A percentile compares a stretch with the other conserved stretches of the same genome.
phyloP scores from a whole-genome alignment of 441 rosid genomes.

The Gossypium davidsonii region DNA sequence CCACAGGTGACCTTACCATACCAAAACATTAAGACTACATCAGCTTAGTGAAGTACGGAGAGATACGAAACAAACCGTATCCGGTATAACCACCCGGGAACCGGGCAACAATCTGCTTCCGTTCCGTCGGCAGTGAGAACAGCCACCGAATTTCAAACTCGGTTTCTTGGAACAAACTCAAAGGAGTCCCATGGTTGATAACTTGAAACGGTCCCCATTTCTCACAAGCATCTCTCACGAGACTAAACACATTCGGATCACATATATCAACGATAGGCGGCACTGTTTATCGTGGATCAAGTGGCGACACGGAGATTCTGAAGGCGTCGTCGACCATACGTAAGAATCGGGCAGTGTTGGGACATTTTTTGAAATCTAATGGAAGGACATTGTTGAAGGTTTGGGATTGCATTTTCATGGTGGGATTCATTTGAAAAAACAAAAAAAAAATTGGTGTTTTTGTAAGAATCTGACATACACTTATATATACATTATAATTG shows the following conservation, averaged over 20 bases:
- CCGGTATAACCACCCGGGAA: not conserved
- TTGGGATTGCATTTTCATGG: not conserved
- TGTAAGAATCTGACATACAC: not conserved
- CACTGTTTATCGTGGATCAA: not conserved
- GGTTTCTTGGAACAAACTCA: conserved; percentile 25
- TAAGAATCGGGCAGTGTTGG: not conserved
- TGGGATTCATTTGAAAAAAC: not conserved
- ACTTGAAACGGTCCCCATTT: conserved; percentile 50
- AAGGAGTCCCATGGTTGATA: conserved; percentile 40
- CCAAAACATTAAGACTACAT: conserved; percentile 18
- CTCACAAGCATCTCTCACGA: conserved; percentile 32
- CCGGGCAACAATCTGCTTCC: conserved; percentile 33
- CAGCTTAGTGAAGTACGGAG: conserved; percentile 1
- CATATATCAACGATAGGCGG: conserved; percentile 33
- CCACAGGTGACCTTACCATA: conserved; percentile 7
- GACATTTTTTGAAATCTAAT: not conserved
- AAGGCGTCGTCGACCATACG: not conserved
- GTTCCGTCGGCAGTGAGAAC: conserved; percentile 36
- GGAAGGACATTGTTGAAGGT: not conserved
- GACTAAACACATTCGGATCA: conserved; percentile 14
- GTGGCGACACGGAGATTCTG: not conserved
- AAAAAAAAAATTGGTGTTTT: not conserved
- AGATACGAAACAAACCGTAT: not conserved
- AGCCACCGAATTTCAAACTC: conserved; percentile 31
- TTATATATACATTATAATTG: not conserved